Base-by-base conservation (phyloP, 768 basidiomycete genomes). In the Suillus discolor region DNA sequence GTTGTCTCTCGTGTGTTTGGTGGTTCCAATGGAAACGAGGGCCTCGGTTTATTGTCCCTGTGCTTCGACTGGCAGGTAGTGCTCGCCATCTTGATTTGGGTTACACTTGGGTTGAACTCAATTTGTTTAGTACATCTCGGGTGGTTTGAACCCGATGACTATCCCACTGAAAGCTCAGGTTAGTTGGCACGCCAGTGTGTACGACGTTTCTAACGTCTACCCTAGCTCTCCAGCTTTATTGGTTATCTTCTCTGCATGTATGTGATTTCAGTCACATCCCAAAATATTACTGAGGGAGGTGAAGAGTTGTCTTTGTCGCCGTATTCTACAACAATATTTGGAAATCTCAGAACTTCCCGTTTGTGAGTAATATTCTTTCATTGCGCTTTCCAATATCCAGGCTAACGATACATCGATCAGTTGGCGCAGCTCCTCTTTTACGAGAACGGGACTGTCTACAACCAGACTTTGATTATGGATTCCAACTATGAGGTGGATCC, bases 1-100 rank as follows among this genome's bases (percentile, higher is more conserved):
- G 79, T 80, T 73, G 79, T 88, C 65, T 83, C 86, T 0, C 79
- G 83, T 28, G 77, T 88, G 36, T 88, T 89, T 69, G 88, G 88
- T 61, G 88, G 88, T 47, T 85, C 82, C 45, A 83, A 85, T 39
- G 87, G 82, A 63, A 88, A 89, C 64, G 87, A 89, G 72, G 87
- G 88, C 11, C 80, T 89, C 45, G 88, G 87, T 13, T 74, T 85
- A 61, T 82, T 89, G 53, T 81, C 87, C 2, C 71, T 89, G 45
- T 87, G 80, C 67, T 75, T 89, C 15, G 88, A 90, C 70, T 89
- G 88, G 87, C 85, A 87, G 76, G 75, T 76, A 64, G 1, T 13
- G 28, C 53, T 31, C 9, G 1, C 53, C 31, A 18, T 34, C 18
- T 16, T 1, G 36, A 38, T 38, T 18, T 31, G 6, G 8, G 82